Percentiles rank a stretch among this genome's conserved stretches.
Evolutionary conservation across 2,329 filamentous ascomycete genomes (phyloP).

Genomic region (Myriosclerotinia curreyana): DNA sequence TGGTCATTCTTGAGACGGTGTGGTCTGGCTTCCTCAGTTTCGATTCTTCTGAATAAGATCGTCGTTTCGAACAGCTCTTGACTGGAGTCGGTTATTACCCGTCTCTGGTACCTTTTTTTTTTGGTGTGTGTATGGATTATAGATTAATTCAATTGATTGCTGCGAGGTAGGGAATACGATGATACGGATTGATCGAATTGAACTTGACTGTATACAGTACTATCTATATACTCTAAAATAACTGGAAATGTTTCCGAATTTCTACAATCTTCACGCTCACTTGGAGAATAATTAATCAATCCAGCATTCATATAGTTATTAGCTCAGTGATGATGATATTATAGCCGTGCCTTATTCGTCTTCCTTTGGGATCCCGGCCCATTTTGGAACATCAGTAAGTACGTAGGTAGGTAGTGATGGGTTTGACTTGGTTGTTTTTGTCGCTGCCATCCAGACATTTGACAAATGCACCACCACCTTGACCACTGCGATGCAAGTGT

Average conservation of each 20-base stretch:
- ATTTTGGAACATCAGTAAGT: not conserved
- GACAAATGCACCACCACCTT: not conserved
- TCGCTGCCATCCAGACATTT: not conserved
- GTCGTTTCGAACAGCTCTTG: slow-evolving; percentile 1
- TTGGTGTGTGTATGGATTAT: not conserved
- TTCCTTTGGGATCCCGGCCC: not conserved
- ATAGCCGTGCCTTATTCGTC: not conserved
- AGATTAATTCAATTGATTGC: too few relatives aligned
- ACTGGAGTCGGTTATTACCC: slow-evolving; percentile 5
- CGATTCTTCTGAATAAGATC: slow-evolving; percentile 3
- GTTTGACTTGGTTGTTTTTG: too few relatives aligned
- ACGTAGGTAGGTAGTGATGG: not conserved
- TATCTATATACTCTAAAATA: too few relatives aligned
- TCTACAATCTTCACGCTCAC: not conserved
- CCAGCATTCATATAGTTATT: too few relatives aligned
- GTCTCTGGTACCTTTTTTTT: not conserved
- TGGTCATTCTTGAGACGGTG: not conserved
- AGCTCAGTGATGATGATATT: not conserved
- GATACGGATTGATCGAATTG: not conserved
- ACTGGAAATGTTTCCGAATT: too few relatives aligned
- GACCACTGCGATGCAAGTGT: fast-evolving
- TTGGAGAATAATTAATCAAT: too few relatives aligned
- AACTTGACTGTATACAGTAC: not conserved
- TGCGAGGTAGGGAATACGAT: not conserved
- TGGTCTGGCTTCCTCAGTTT: slow-evolving; percentile 2